These are phyloP conservation scores for Daedalea quercina DNA, from an alignment of 768 basidiomycete genomes.

Conservation along the genomic window DNA sequence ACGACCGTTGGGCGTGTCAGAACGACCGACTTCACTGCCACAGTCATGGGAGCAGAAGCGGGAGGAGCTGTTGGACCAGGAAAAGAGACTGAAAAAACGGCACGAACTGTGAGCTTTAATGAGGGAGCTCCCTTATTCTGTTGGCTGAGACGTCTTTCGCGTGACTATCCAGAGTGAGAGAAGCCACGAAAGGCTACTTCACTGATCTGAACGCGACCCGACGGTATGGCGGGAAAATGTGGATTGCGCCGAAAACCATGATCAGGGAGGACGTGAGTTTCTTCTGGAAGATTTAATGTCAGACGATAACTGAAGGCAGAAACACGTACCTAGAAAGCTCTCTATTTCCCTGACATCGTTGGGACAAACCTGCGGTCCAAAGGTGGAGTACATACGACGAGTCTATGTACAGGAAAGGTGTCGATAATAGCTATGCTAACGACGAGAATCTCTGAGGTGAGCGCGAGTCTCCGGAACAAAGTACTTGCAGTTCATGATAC, in stretches of 20 bases:
- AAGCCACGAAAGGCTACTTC: conserved; percentile 80
- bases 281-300: background rate
- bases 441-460: conserved; percentile 83
- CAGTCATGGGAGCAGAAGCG: conserved; percentile 56
- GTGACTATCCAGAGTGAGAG: conserved; percentile 39
- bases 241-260: conserved; percentile 85
- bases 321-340: conserved; percentile 58
- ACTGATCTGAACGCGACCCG: conserved; percentile 78
- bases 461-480: conserved; percentile 6
- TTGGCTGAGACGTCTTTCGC: background rate
- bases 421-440: conserved; percentile 79
- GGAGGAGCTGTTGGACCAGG: conserved; percentile 66
- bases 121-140: background rate
- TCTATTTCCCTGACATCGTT: conserved; percentile 84
- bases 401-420: conserved; percentile 67
- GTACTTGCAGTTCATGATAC: background rate
- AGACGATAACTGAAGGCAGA: background rate
- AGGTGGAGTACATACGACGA: conserved; percentile 63
- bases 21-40: conserved; percentile 53
- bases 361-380: conserved; percentile 61
- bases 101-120: conserved; percentile 40
- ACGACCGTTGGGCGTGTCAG: conserved; percentile 71
- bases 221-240: conserved; percentile 86
- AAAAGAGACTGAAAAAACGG: conserved; percentile 64
- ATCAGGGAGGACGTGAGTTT: conserved; percentile 82